Evolutionary conservation across 345 rosid species (phyloP), one percentile per base, ranked within the genome.

Genomic region (Arabidopsis suecica): DNA sequence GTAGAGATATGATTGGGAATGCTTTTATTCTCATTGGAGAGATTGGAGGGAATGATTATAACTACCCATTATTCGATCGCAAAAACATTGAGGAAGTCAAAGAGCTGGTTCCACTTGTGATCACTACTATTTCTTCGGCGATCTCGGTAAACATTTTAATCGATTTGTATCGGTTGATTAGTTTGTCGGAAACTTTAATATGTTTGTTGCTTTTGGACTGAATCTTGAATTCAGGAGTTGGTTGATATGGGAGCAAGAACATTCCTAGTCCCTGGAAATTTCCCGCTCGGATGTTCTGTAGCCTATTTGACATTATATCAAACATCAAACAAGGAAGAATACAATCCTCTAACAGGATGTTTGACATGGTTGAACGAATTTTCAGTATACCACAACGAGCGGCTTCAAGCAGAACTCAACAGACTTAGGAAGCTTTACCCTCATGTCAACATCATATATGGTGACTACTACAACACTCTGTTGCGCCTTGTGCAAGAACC

Each of bases 391-490:
- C 81, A 76, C 53, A 82, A 75, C 16, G n/a, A 25, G 5, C 54
- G 16, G 23, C 82, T 82, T 22, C 74, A 72, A 33, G 20, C 14
- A 20, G 78, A 65, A 22, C 32, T 82, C 3, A 28, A 9, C 0
- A 48, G 60, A 57, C 40, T 82, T 5, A 23, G 28, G 36, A 62
- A 57, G 11, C 38, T 44, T 6, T 11, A 72, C 13, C 81, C 79
- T 72, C 7, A 76, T 33, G 69, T 36, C 4, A 50, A 14, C 6
- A 72, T 82, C 3, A 56, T 68, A 20, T 79, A 82, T 30, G 81
- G 61, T 6, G 81, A 82, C 37, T 18, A 57, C 44, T 78, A 71
- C 45, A 56, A 72, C 13, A 65, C 78, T 16, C 0, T 49, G 4
- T 58, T 71, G 28, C 58, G 11, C 3, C 58, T 71, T 59, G 20